Conservation (phyloP, 2,329 filamentous ascomycete species). For the Colletotrichum truncatum region DNA sequence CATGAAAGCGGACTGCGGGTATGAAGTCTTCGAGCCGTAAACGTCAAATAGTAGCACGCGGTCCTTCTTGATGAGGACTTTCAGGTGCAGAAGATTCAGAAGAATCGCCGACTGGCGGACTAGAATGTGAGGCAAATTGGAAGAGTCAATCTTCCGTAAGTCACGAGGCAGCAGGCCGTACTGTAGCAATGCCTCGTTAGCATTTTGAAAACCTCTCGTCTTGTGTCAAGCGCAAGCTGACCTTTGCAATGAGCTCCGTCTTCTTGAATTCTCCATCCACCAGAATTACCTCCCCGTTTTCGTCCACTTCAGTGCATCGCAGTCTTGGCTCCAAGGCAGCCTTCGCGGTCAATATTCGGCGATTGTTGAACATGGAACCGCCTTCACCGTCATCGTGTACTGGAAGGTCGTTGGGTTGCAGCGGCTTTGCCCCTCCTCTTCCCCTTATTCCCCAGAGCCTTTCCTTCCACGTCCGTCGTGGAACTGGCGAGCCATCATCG, state of each 20-base stretch:
- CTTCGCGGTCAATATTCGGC: slow-evolving; percentile 77
- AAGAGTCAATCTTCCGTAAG: slow-evolving; percentile 96
- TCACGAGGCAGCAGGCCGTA: slow-evolving; percentile 94
- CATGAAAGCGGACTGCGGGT: slow-evolving; percentile 96
- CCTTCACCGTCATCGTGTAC: slow-evolving; percentile 65
- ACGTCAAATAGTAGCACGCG: slow-evolving; percentile 95
- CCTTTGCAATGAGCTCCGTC: slow-evolving; percentile 94
- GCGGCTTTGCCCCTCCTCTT: slow-evolving; percentile 48
- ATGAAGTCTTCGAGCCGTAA: slow-evolving; percentile 93
- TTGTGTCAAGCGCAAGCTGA: slow-evolving; percentile 45
- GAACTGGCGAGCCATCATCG: slow-evolving; percentile 36
- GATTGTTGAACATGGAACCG: slow-evolving; percentile 73
- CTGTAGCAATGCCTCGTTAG: slow-evolving; percentile 51
- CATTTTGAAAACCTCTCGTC: not conserved
- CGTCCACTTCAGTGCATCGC: slow-evolving; percentile 94
- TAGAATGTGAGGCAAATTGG: slow-evolving; percentile 92
- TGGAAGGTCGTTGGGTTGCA: slow-evolving; percentile 68
- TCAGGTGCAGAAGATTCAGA: slow-evolving; percentile 94
- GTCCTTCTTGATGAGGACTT: slow-evolving; percentile 94
- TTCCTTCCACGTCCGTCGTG: slow-evolving; percentile 55
- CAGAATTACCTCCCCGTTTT: slow-evolving; percentile 88
- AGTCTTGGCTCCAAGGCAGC: slow-evolving; percentile 85
- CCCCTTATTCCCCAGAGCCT: slow-evolving; percentile 55
- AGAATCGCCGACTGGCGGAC: slow-evolving; percentile 93
- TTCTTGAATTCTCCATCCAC: slow-evolving; percentile 98